These are phyloP conservation scores for Centella asiatica DNA, from an alignment of 129 eudicot species.

Conservation along the genomic window DNA sequence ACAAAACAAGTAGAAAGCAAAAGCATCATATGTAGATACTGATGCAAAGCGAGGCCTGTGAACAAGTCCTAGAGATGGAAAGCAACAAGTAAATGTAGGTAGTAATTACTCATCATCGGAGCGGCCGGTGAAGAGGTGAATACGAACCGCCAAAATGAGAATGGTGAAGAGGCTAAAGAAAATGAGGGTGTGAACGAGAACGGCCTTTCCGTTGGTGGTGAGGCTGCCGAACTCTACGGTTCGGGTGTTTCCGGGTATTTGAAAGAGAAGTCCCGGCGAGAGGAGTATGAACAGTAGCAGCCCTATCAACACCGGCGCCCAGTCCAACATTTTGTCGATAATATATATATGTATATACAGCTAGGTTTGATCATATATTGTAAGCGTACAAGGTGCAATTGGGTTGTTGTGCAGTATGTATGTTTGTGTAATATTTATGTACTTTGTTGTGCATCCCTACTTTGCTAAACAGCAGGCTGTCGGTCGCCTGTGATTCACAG, in stretches of 20 bases:
- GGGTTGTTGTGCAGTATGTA: too few relatives aligned
- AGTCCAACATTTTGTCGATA: slow-evolving; percentile 25
- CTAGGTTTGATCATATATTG: too few relatives aligned
- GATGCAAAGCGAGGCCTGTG: too few relatives aligned
- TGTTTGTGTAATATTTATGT: too few relatives aligned
- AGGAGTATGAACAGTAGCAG: slow-evolving; percentile 35
- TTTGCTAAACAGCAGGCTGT: too few relatives aligned
- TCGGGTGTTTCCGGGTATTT: slow-evolving; percentile 49
- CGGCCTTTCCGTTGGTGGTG: slow-evolving; percentile 45
- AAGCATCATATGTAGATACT: too few relatives aligned
- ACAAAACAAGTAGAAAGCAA: too few relatives aligned
- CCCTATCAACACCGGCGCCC: slow-evolving; percentile 43
- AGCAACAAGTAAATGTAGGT: too few relatives aligned
- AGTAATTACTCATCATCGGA: not conserved
- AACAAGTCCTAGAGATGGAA: too few relatives aligned
- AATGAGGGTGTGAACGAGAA: slow-evolving; percentile 42
- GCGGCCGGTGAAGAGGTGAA: slow-evolving; percentile 38
- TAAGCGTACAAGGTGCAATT: not conserved
- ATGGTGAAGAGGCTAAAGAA: slow-evolving; percentile 49
- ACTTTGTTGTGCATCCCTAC: too few relatives aligned
- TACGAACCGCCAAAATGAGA: slow-evolving; percentile 42
- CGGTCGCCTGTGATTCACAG: too few relatives aligned
- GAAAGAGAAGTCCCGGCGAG: slow-evolving; percentile 45
- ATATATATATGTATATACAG: too few relatives aligned
- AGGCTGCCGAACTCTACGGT: slow-evolving; percentile 58